These are phyloP conservation scores for Skeletonema marinoi DNA, from an alignment of 108 stramenopile species.

Conservation along the genomic window DNA sequence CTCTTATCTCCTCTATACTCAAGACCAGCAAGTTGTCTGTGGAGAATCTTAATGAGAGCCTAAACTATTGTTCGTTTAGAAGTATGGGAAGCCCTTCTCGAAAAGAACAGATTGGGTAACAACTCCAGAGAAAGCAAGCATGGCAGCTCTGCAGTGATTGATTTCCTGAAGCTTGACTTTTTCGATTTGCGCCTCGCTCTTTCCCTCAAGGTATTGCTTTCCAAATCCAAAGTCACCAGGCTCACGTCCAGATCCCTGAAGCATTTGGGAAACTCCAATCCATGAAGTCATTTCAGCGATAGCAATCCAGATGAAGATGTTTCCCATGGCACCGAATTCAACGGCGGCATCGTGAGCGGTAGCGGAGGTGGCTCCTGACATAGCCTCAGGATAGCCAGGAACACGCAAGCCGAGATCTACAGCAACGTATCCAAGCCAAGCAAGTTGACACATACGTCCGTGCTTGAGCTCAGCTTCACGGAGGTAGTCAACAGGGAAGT, in stretches of 20 bases:
- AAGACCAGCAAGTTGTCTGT: background rate
- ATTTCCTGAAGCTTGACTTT: slow-evolving; percentile 86
- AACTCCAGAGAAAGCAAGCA: slow-evolving; percentile 90
- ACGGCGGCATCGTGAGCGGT: slow-evolving; percentile 85
- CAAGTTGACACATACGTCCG: slow-evolving; percentile 93
- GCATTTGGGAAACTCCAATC: slow-evolving; percentile 84
- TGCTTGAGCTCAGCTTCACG: slow-evolving; percentile 96
- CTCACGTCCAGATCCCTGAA: slow-evolving; percentile 88
- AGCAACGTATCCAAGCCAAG: slow-evolving; percentile 89
- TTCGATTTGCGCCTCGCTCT: slow-evolving; percentile 57
- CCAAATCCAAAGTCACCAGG: slow-evolving; percentile 96
- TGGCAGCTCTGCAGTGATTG: slow-evolving; percentile 90
- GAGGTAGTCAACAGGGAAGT: slow-evolving; percentile 89
- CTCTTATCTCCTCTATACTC: background rate
- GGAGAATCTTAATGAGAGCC: background rate
- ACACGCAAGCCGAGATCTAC: slow-evolving; percentile 85
- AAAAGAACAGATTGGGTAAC: slow-evolving; percentile 93
- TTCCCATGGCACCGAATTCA: slow-evolving; percentile 80
- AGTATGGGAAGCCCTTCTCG: slow-evolving; percentile 87
- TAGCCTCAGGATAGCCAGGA: slow-evolving; percentile 81
- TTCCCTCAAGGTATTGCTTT: slow-evolving; percentile 75
- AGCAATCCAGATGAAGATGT: slow-evolving; percentile 75
- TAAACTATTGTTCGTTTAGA: slow-evolving; percentile 26
- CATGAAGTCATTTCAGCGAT: slow-evolving; percentile 69
- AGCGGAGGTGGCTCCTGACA: slow-evolving; percentile 78